A percentile compares a stretch with the other conserved stretches of the same genome.
Conservation (phyloP, 2,329 filamentous ascomycete species). For the Colletotrichum trifolii region DNA sequence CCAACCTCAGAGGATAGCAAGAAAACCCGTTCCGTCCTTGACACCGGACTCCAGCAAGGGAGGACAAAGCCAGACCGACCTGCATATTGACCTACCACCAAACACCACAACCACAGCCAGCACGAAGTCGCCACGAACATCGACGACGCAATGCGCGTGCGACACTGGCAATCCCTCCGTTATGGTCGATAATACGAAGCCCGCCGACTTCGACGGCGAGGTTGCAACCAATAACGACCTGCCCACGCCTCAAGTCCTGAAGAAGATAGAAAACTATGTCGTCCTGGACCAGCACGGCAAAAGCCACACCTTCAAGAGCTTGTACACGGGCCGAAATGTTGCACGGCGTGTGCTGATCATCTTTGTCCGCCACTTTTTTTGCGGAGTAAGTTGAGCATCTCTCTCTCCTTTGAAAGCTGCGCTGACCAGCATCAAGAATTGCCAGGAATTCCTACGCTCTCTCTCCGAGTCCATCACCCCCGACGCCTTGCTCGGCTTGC, state of each 20-base stretch:
- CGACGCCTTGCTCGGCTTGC: constrained; percentile 59
- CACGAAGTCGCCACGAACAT: constrained; percentile 25
- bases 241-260: constrained; percentile 60
- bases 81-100: constrained; percentile 4
- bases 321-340: constrained; percentile 67
- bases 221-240: constrained; percentile 66
- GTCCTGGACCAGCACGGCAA: constrained; percentile 73
- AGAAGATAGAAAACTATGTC: constrained; percentile 63
- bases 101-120: constrained; percentile 11
- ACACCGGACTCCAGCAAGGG: constrained; percentile 9
- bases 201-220: constrained; percentile 66
- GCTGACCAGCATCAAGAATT: constrained; percentile 65
- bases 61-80: background rate
- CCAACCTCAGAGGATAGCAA: no score
- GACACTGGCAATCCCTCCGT: constrained; percentile 39
- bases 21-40: constrained; percentile 2
- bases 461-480: constrained; percentile 69
- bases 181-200: constrained; percentile 53
- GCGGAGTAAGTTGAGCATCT: constrained; percentile 67
- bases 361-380: constrained; percentile 85
- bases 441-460: constrained; percentile 77
- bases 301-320: constrained; percentile 68
- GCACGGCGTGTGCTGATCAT: constrained; percentile 72
- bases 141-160: constrained; percentile 24
- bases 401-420: background rate